Percentiles rank a stretch among this genome's conserved stretches.
Conservation (phyloP, 2,329 filamentous ascomycete genomes). For the Stemphylium beticola region DNA sequence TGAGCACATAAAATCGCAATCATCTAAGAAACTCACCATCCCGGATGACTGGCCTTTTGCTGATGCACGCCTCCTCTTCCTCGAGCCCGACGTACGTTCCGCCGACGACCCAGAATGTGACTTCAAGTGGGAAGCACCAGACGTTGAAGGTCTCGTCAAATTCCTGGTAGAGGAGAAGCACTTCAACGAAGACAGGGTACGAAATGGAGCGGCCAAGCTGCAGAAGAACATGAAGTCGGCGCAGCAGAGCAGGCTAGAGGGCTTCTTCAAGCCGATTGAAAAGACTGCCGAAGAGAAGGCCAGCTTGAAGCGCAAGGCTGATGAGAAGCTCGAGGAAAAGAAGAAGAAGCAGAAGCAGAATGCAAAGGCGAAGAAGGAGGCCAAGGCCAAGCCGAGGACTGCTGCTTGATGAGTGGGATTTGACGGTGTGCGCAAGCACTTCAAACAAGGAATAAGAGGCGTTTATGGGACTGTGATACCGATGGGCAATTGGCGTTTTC, state of each 20-base stretch:
- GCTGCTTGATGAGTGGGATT: slow-evolving; percentile 10
- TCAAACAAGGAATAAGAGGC: neutral
- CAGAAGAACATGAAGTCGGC: slow-evolving; percentile 90
- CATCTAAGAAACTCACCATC: slow-evolving; percentile 72
- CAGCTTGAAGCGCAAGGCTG: slow-evolving; percentile 87
- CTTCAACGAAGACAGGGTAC: slow-evolving; percentile 93
- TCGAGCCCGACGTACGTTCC: slow-evolving; percentile 83
- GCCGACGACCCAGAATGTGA: slow-evolving; percentile 89
- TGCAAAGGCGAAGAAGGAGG: slow-evolving; percentile 92
- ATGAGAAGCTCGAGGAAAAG: slow-evolving; percentile 88
- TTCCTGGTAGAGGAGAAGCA: slow-evolving; percentile 94
- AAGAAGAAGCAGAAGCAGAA: slow-evolving; percentile 96
- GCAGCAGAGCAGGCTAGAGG: slow-evolving; percentile 90
- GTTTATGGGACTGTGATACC: slow-evolving; percentile 15
- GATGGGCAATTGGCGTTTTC: neutral
- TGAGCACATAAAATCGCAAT: slow-evolving; percentile 76
- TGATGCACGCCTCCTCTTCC: slow-evolving; percentile 90
- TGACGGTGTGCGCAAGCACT: neutral
- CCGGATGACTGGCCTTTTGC: slow-evolving; percentile 97
- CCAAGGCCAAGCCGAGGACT: slow-evolving; percentile 76
- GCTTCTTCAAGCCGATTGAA: slow-evolving; percentile 93
- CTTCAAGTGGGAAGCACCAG: slow-evolving; percentile 96
- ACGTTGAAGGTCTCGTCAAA: slow-evolving; percentile 85
- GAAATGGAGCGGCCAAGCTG: slow-evolving; percentile 76
- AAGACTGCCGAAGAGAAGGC: slow-evolving; percentile 88